Percentiles rank a stretch among this genome's conserved stretches.
Conservation (phyloP, 1,284 basidiomycete genomes). For the Hemileia vastatrix region DNA sequence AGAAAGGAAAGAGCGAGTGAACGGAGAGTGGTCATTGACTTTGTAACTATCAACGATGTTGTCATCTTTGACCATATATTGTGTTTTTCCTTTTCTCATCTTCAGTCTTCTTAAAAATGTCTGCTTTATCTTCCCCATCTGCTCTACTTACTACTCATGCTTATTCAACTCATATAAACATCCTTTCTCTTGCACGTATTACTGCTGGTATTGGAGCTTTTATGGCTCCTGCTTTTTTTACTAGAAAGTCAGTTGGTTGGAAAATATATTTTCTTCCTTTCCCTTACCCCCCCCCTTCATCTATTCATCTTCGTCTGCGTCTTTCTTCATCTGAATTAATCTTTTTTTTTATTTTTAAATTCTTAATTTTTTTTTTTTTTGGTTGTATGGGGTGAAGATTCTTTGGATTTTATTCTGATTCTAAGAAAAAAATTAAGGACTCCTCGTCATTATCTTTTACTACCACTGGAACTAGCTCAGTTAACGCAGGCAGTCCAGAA, state of each 20-base stretch:
- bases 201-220: slow-evolving; percentile 17
- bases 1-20: too few species aligned
- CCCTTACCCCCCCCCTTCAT: not conserved
- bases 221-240: slow-evolving; percentile 19
- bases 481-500: slow-evolving; percentile 11
- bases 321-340: not conserved
- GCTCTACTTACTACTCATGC: slow-evolving; percentile 19
- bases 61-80: too few species aligned
- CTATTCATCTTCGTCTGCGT: not conserved
- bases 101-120: slow-evolving; percentile 6
- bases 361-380: too few species aligned
- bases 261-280: too few species aligned
- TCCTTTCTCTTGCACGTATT: slow-evolving; percentile 17
- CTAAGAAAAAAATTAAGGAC: too few species aligned
- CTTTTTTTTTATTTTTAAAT: not conserved
- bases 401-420: slow-evolving; percentile 19
- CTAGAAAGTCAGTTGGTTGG: slow-evolving; percentile 16
- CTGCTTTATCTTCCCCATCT: slow-evolving; percentile 14
- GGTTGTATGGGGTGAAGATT: too few species aligned
- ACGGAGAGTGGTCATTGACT: too few species aligned
- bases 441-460: too few species aligned
- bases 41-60: too few species aligned
- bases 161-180: slow-evolving; percentile 20
- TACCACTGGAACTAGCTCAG: not conserved
- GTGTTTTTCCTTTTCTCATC: too few species aligned